Evolutionary conservation across 306 rosid species (phyloP).

Genomic region (Pueraria montana): DNA sequence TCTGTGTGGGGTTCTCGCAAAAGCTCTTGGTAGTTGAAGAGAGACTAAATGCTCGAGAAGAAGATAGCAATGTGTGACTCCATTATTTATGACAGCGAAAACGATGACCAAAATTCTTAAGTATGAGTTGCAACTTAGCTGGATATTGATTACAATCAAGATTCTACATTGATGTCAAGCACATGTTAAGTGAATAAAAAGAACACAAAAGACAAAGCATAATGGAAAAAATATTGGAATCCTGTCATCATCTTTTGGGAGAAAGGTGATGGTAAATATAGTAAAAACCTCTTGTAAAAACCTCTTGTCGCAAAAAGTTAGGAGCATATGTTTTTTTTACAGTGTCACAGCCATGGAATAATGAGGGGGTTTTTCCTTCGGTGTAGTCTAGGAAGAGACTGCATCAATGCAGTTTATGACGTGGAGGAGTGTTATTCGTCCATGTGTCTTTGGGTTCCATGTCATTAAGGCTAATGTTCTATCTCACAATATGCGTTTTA

Average conservation of each 20-base stretch:
- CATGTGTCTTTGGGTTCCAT: too few species aligned
- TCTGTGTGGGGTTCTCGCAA: conserved; percentile 36
- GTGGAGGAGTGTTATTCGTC: too few species aligned
- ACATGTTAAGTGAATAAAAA: conserved; percentile 36
- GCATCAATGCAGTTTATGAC: too few species aligned
- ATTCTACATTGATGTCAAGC: conserved; percentile 42
- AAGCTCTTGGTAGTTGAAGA: conserved; percentile 35
- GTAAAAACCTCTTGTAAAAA: too few species aligned
- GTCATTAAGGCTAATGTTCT: too few species aligned
- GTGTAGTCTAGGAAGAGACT: too few species aligned
- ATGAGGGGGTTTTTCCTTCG: too few species aligned
- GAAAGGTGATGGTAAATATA: neutral
- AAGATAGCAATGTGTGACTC: neutral
- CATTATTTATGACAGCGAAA: conserved; percentile 45
- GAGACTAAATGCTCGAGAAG: conserved; percentile 40
- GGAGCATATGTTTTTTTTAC: neutral
- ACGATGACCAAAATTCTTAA: conserved; percentile 23
- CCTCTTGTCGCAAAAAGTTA: neutral
- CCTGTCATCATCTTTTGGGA: conserved; percentile 2
- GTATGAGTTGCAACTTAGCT: conserved; percentile 49
- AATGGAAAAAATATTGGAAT: conserved; percentile 15
- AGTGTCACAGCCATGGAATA: too few species aligned
- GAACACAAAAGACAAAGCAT: neutral
- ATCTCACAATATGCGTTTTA: too few species aligned
- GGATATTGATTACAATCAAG: conserved; percentile 41